Evolutionary conservation across 352 stramenopile species (phyloP), one percentile per base, ranked within the genome.

Genomic region (Peronosclerospora sorghi): DNA sequence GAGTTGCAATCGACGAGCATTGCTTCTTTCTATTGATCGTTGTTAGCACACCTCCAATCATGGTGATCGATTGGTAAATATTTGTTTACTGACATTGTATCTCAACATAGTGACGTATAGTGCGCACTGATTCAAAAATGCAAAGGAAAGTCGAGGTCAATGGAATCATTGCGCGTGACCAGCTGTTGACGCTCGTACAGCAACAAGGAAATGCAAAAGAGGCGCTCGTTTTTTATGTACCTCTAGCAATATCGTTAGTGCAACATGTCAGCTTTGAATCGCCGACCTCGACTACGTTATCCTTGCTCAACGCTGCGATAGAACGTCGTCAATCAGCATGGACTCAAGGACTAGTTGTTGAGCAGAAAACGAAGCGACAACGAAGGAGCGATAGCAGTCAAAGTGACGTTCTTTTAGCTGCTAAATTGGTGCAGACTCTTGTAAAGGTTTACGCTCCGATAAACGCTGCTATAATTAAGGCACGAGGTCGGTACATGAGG

Each of bases 391-490:
- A 51, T 13, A 42, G 30, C 15, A 40, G 48, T 12, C 67, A 64
- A 10, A 58, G 50, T n/a, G 62, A 58, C 36, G 59, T 61, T 13
- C 43, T 81, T 9, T 64, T 78, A 18, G 50, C 58, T 10, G 73
- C 68, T 23, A 85, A 86, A 29, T 40, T 81, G 23, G 65, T 66
- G 19, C 76, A 88, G 54, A 66, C 52, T 24, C 45, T 83, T 5
- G 62, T 88, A 48, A 84, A 80, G 41, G 43, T 62, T 37, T 83
- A 84, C 32, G 56, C 68, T 28, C 37, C 45, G 13, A 48, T 30
- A 0, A 29, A 19, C 0, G 29, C 41, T 2, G 44, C 40, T 38
- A 26, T 38, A 54, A 28, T n/a, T 29, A 56, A 58, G 12, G 18
- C 21, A 12, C 48, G 47, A 53, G 57, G 56, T 69, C 27, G 15